Evolutionary conservation across 441 rosid species (phyloP), one percentile per base, ranked within the genome.

Genomic region (Populus tomentosa): DNA sequence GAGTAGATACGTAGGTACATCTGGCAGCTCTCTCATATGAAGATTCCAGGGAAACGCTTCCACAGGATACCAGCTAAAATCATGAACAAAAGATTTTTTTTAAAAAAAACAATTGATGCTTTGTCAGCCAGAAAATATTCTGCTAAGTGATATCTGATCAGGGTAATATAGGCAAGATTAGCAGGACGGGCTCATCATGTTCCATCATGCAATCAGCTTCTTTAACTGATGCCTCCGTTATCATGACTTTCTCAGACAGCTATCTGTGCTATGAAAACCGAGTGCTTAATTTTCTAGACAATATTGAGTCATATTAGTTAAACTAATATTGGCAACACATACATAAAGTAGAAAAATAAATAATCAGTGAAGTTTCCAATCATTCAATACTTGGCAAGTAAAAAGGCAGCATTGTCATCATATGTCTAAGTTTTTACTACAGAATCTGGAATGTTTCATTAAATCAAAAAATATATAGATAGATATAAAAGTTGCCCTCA

Each of bases 1-100:
- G 83, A 16, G 90, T 87, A 38, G 90, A 89, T 36, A 82, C 72
- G 73, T 87, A 87, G 62, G 86, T 79, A 63, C 92, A 89, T 80
- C 87, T 70, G 26, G 83, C 59, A 69, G 87, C 86, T 84, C 82
- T 89, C 76, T 87, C 92, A 69, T 89, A 89, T 6, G 90, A 89
- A 64, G 89, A 87, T 78, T 86, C 89, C 74, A 89, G 71, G 46
- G 85, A 81, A 72, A 82, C 84, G 74, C 73, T 85, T 67, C 90
- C 89, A 70, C 91, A 87, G 28, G 87, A 85, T 23, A 81, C 88
- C 21, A 75, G 72, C 91, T 88, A 80, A 74, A 82, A 82, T 40
- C 32, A 67, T 30, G 32, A 30, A 30, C 32, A 30, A 30, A 30
- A 30, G 32, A 30, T 24, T 30, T 30, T 30, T 10, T 10, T 9